These are phyloP conservation scores for Pelargonium cotyledonis DNA, from an alignment of 441 rosid genomes.

Conservation along the genomic window DNA sequence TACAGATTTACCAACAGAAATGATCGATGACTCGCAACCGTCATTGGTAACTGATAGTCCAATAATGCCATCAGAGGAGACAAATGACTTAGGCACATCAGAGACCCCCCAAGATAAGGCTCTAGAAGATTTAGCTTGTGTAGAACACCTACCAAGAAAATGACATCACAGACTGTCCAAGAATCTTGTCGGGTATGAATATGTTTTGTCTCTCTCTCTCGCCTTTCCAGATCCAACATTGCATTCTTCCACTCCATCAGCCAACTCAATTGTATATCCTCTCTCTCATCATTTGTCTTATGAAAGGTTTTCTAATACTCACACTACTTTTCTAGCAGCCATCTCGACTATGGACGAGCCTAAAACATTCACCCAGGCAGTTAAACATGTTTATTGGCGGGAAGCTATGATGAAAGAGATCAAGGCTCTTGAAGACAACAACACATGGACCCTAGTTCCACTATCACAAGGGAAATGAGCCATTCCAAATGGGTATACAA, in stretches of 20 bases:
- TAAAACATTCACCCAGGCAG: not conserved
- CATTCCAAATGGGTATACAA: conserved; percentile 2
- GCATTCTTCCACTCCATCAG: not conserved
- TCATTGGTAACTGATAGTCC: no score
- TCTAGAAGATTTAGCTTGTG: no score
- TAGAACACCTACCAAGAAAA: no score
- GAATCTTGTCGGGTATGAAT: no score
- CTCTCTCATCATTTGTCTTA: not conserved
- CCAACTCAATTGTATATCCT: not conserved
- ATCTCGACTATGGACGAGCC: not conserved
- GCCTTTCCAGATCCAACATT: no score
- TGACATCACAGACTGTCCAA: no score
- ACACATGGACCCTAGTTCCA: not conserved
- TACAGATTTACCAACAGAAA: no score
- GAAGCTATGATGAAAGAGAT: not conserved
- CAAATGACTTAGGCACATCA: no score
- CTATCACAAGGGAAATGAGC: not conserved
- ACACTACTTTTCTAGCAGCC: not conserved
- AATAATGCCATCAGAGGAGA: no score
- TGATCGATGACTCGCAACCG: no score
- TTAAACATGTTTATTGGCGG: not conserved
- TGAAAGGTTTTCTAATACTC: not conserved
- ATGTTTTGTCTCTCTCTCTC: not conserved
- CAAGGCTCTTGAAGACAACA: not conserved
- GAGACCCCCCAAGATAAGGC: no score